Percentiles rank a stretch among this genome's conserved stretches.
These are phyloP conservation scores for Scleromitrula shiraiana DNA, from an alignment of 2,329 filamentous ascomycete genomes.

Conservation along the genomic window DNA sequence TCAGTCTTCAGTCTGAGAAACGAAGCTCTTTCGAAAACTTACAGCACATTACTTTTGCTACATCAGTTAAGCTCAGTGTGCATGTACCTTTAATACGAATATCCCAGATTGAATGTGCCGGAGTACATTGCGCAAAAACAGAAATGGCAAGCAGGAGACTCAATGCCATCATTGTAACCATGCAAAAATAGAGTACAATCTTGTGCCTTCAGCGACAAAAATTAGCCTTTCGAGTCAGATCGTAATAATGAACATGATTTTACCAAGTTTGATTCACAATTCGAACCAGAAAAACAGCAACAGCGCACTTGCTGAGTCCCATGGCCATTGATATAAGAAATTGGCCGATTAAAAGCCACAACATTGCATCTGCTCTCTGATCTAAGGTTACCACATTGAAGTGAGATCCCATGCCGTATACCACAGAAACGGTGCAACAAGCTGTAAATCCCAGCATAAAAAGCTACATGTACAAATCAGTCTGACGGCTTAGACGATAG, in stretches of 20 bases:
- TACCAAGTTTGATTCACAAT: slow-evolving; percentile 4
- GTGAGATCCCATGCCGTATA: slow-evolving; percentile 2
- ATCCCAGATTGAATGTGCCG: slow-evolving; percentile 1
- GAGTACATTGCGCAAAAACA: not conserved
- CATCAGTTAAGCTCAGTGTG: not conserved
- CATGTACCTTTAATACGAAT: not conserved
- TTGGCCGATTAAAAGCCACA: slow-evolving; percentile 5
- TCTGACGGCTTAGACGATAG: not conserved
- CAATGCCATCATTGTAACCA: not conserved
- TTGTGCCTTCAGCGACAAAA: not conserved
- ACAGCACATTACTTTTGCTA: slow-evolving; percentile 5
- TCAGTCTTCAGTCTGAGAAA: not conserved
- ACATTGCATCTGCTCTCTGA: not conserved
- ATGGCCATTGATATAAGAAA: slow-evolving; percentile 1
- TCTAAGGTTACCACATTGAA: not conserved
- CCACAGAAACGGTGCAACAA: not conserved
- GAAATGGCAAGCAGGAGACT: not conserved
- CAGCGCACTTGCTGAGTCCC: slow-evolving; percentile 7
- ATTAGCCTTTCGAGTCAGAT: not conserved
- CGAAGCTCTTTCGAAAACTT: not conserved
- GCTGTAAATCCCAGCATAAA: not conserved
- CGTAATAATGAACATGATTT: not conserved
- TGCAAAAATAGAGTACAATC: not conserved
- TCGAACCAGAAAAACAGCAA: slow-evolving; percentile 1
- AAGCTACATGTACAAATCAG: not conserved